A percentile compares a stretch with the other conserved stretches of the same genome.
These are phyloP conservation scores for Coemansia sp. DNA, from an alignment of 192 early-diverging fungal genomes.

Conservation along the genomic window DNA sequence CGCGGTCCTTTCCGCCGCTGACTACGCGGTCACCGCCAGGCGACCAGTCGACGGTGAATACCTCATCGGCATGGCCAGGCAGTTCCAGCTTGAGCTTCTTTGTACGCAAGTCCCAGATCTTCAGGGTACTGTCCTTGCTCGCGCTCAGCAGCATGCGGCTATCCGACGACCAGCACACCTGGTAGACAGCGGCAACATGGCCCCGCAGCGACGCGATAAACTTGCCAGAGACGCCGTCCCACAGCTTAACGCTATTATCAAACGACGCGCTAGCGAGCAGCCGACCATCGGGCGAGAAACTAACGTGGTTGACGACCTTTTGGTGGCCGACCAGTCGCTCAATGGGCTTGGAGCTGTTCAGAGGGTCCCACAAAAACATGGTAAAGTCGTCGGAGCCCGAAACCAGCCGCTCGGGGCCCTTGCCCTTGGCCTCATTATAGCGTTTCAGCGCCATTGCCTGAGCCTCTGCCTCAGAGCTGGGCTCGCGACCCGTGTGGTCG, in stretches of 20 bases:
- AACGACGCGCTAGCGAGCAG: slow-evolving; percentile 91
- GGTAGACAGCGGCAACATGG: slow-evolving; percentile 96
- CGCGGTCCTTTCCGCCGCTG: slow-evolving; percentile 92
- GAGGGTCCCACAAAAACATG: slow-evolving; percentile 95
- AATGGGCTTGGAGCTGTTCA: slow-evolving; percentile 76
- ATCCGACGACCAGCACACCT: slow-evolving; percentile 94
- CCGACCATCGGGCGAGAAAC: slow-evolving; percentile 91
- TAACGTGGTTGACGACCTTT: slow-evolving; percentile 93
- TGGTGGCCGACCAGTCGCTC: slow-evolving; percentile 92
- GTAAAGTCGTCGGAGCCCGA: slow-evolving; percentile 98
- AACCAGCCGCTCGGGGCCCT: slow-evolving; percentile 78
- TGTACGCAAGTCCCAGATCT: slow-evolving; percentile 93
- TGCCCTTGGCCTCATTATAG: slow-evolving; percentile 72
- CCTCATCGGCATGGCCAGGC: slow-evolving; percentile 96
- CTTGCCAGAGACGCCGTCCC: slow-evolving; percentile 90
- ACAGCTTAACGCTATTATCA: slow-evolving; percentile 97
- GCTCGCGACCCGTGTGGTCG: slow-evolving; percentile 79
- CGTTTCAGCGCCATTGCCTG: slow-evolving; percentile 74
- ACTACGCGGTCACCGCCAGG: slow-evolving; percentile 90
- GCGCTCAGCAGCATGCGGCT: slow-evolving; percentile 89
- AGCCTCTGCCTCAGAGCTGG: slow-evolving; percentile 67
- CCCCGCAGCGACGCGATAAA: slow-evolving; percentile 93
- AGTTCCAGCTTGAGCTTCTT: slow-evolving; percentile 91
- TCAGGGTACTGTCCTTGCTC: slow-evolving; percentile 91
- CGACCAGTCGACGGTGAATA: slow-evolving; percentile 95